Percentiles rank a stretch among this genome's conserved stretches.
Conservation (phyloP, 768 basidiomycete genomes). For the Albatrellus ellisii region DNA sequence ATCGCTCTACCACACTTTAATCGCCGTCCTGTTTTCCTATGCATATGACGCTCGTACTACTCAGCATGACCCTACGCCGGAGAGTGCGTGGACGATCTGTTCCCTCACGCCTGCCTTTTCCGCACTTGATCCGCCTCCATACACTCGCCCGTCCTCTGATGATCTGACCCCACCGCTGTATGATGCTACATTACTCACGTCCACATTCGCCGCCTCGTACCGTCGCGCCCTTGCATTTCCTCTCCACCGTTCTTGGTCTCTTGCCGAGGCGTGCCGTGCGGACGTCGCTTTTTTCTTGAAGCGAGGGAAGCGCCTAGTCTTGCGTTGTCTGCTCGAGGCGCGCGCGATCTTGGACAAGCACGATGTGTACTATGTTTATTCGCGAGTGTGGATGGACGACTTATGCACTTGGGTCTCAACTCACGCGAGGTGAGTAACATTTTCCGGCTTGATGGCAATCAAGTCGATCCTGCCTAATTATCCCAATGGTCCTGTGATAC, state of each 20-base stretch:
- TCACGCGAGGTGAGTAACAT: slow-evolving; percentile 46
- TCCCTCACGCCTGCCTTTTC: slow-evolving; percentile 65
- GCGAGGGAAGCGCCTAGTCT: slow-evolving; percentile 46
- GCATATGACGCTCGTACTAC: slow-evolving; percentile 73
- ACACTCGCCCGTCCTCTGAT: slow-evolving; percentile 13
- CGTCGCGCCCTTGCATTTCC: slow-evolving; percentile 68
- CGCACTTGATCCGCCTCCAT: slow-evolving; percentile 66
- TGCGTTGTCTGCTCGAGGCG: slow-evolving; percentile 57
- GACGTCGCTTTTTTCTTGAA: slow-evolving; percentile 50
- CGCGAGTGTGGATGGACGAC: slow-evolving; percentile 78
- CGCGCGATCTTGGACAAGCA: slow-evolving; percentile 68
- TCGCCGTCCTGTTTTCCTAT: slow-evolving; percentile 67
- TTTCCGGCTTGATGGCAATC: no score
- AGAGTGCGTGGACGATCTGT: slow-evolving; percentile 81
- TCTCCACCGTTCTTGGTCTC: slow-evolving; percentile 62
- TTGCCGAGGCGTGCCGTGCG: slow-evolving; percentile 53
- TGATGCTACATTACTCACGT: slow-evolving; percentile 34
- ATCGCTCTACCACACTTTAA: slow-evolving; percentile 52
- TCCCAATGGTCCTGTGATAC: neutral
- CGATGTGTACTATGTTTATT: slow-evolving; percentile 82
- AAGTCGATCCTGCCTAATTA: neutral
- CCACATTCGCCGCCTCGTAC: slow-evolving; percentile 49
- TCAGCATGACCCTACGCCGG: slow-evolving; percentile 68
- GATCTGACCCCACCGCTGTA: neutral
- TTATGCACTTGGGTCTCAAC: slow-evolving; percentile 72